Evolutionary conservation across 768 basidiomycete genomes (phyloP), one percentile per base, ranked within the genome.

Genomic region (Piloderma croceum): DNA sequence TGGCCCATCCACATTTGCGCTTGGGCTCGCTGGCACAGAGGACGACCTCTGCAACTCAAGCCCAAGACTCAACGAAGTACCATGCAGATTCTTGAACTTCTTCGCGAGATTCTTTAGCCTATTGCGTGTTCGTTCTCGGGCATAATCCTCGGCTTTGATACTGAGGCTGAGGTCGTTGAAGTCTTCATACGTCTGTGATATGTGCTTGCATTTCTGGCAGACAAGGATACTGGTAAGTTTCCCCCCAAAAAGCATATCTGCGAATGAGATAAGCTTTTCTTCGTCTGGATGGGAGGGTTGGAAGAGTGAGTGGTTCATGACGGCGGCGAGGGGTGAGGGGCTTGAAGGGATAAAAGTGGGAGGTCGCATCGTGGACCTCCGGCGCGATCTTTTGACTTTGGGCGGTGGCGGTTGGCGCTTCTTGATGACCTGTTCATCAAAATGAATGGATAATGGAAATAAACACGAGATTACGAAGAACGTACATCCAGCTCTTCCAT

Each of bases 401-500:
- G 63, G 52, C 7, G 56, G 67, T 10, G 63, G 73, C 7, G 76
- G 78, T 47, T 73, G 76, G 29, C 81, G 74, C 45, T 77, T 76
- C 60, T 89, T 90, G 64, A 91, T 90, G 34, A 87, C 69, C 88
- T 90, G 45, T n/a, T 12, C 18, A 21, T 15, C 19, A 40, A 10
- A 46, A 19, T 45, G 10, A 34, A 32, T 9, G 31, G 29, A 24
- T 32, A 37, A n/a, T 42, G 32, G 36, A 29, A 12, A 12, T n/a
- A n/a, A 27, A n/a, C 36, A 24, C 6, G 21, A 37, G 20, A 19
- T 29, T 24, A 17, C 17, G 25, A 11, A 20, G 15, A 5, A 60
- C 81, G 46, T 53, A 89, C 87, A 56, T 98, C 93, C 37, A 80
- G 67, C 60, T 97, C 92, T 58, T 97, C 93, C 90, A 93, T 93